Evolutionary conservation across 305 asterid species (phyloP).

Genomic region (Andrographis paniculata): DNA sequence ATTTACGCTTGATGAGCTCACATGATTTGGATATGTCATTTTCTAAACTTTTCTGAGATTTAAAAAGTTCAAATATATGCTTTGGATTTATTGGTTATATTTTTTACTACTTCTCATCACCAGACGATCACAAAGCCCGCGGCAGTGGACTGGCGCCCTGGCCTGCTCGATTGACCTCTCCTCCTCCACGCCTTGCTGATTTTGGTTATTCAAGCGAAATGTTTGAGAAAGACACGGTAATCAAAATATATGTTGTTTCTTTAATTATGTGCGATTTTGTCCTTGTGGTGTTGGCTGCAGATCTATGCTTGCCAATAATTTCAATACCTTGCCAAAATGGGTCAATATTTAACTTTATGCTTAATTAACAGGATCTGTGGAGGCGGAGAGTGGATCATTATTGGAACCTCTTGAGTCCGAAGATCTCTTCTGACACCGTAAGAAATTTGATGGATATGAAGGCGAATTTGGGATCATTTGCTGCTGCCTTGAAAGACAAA

Average conservation of each 20-base stretch:
- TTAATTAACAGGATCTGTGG: conserved; percentile 52
- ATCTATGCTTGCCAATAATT: background rate
- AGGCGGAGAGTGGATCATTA: conserved; percentile 60
- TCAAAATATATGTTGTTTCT: conserved; percentile 1
- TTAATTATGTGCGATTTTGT: background rate
- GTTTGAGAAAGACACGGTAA: conserved; percentile 79
- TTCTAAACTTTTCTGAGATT: too few species aligned
- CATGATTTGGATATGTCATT: too few species aligned
- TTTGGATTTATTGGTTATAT: too few species aligned
- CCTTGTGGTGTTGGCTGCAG: background rate
- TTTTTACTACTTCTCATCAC: conserved; percentile 16
- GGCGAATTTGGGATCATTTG: conserved; percentile 80
- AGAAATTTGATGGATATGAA: conserved; percentile 90
- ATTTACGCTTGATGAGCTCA: too few species aligned
- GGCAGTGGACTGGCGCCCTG: conserved; percentile 82
- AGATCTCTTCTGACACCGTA: conserved; percentile 41
- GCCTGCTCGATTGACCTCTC: conserved; percentile 70
- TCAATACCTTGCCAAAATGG: conserved; percentile 10
- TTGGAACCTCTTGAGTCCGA: conserved; percentile 58
- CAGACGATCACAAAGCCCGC: conserved; percentile 61
- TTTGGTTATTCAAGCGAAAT: conserved; percentile 68
- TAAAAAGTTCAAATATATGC: too few species aligned
- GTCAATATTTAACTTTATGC: background rate
- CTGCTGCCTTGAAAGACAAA: conserved; percentile 74
- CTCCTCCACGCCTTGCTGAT: conserved; percentile 92